Evolutionary conservation across 305 asterid species (phyloP), one percentile per base, ranked within the genome.

Genomic region (Fraxinus xanthoxyloides): DNA sequence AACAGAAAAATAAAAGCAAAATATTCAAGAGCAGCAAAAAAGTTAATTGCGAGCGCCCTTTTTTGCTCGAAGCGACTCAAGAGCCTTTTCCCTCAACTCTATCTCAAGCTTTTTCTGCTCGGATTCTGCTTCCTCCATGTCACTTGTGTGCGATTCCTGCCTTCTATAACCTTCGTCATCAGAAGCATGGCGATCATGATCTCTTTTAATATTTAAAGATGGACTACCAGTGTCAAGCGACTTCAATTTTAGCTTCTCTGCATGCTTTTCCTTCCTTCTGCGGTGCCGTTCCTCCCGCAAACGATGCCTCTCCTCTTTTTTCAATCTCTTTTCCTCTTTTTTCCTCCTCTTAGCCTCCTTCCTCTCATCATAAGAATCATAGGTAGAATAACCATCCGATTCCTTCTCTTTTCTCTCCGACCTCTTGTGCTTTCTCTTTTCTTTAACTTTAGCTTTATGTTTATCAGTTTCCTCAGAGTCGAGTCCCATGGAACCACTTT

Each of bases 81-180:
- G 94, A 83, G 99, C 98, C 92, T 91, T 97, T 89, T 89, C 98
- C 83, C 99, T 92, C 85, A 94, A 92, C 89, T 92, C 96, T 79
- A 91, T 94, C 92, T 97, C 99, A 76, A 94, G 97, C 92, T 78
- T 92, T 87, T 93, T 92, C 91, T 89, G 95, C 80, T 91, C 91
- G 77, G 93, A 85, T 69, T 84, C 89, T 3, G 89, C 77, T 79
- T 91, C 93, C 80, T 87, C 87, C 73, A 61, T 36, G 80, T 89
- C 85, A 80, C 85, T 82, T 54, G 81, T 75, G 69, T 81, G 89
- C 48, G 79, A 78, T 40, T 80, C 89, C 32, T 35, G 87, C 84
- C 88, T 85, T 84, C 78, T 86, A 84, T 82, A 79, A 86, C 83
- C 86, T 61, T 87, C 95, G 77, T 85, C 93, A 85, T 86, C 92